Percentiles rank a stretch among this genome's conserved stretches.
These are phyloP conservation scores for Cordyceps militaris DNA, from an alignment of 2,329 filamentous ascomycete genomes.

Conservation along the genomic window DNA sequence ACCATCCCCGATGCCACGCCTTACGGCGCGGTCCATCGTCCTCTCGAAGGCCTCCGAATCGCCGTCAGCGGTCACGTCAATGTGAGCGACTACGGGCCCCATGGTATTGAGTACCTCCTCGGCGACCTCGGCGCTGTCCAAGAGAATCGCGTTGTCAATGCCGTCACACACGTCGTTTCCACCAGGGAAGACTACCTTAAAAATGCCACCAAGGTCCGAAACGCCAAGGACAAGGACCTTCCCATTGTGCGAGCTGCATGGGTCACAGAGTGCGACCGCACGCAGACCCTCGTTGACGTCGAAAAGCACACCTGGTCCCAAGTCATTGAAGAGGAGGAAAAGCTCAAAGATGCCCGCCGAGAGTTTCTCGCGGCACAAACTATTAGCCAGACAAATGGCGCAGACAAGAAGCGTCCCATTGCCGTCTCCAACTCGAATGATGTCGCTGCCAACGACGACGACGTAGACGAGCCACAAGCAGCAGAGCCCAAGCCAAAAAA, in stretches of 20 bases:
- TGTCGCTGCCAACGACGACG: slow-evolving; percentile 28
- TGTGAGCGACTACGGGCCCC: slow-evolving; percentile 39
- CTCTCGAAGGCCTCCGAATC: slow-evolving; percentile 44
- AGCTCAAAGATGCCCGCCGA: slow-evolving; percentile 18
- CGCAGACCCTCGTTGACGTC: slow-evolving; percentile 20
- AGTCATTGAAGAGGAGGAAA: slow-evolving; percentile 18
- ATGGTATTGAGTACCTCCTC: slow-evolving; percentile 1
- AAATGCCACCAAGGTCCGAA: slow-evolving; percentile 43
- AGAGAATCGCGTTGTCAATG: slow-evolving; percentile 33
- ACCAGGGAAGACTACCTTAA: slow-evolving; percentile 45
- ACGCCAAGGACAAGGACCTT: slow-evolving; percentile 39
- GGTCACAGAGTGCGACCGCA: slow-evolving; percentile 48
- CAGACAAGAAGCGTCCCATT: slow-evolving; percentile 23
- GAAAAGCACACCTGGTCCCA: slow-evolving; percentile 23
- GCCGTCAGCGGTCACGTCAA: slow-evolving; percentile 56
- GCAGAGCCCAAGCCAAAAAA: slow-evolving; percentile 35
- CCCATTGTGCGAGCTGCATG: slow-evolving; percentile 54
- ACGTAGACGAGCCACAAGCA: slow-evolving; percentile 29
- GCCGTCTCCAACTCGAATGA: slow-evolving; percentile 19
- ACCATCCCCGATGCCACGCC: slow-evolving; percentile 6
- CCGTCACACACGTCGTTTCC: slow-evolving; percentile 52
- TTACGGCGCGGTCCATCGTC: slow-evolving; percentile 16
- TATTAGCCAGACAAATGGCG: slow-evolving; percentile 13
- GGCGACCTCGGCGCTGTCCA: slow-evolving; percentile 6
- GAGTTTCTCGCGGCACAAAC: slow-evolving; percentile 20